Percentiles rank a stretch among this genome's conserved stretches.
phyloP scores from a whole-genome alignment of 805 yeast genomes.

The Starmerella khaoyaiensis region DNA sequence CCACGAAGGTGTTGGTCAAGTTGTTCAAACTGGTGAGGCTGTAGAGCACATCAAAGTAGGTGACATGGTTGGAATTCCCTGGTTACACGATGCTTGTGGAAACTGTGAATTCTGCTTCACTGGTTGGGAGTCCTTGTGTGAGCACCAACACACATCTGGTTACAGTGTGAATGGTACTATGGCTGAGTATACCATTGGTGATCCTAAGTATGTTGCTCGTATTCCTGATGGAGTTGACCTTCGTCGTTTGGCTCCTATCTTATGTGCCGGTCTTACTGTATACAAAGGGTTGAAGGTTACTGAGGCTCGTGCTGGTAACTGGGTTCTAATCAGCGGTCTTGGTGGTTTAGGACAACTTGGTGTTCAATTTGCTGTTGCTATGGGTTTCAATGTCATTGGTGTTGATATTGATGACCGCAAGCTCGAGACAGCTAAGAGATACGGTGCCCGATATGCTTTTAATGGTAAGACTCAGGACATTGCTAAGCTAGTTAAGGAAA shows the following conservation, averaged over 20 bases:
- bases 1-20: conserved; percentile 82
- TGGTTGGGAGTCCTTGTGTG: conserved; percentile 57
- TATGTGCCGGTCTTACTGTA: conserved; percentile 86
- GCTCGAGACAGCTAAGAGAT: conserved; percentile 37
- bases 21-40: conserved; percentile 59
- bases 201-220: conserved; percentile 73
- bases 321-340: conserved; percentile 70
- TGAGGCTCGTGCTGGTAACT: conserved; percentile 51
- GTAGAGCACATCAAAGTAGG: conserved; percentile 65
- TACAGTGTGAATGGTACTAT: conserved; percentile 84
- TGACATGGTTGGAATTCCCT: conserved; percentile 71
- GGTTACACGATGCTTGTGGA: conserved; percentile 70
- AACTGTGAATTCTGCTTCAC: conserved; percentile 64
- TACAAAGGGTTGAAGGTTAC: conserved; percentile 83
- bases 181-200: conserved; percentile 84
- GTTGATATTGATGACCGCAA: conserved; percentile 61
- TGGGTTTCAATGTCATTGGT: conserved; percentile 61
- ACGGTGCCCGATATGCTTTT: conserved; percentile 53
- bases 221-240: conserved; percentile 64
- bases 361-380: conserved; percentile 60
- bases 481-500: conserved; percentile 39
- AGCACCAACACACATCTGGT: conserved; percentile 60
- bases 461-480: conserved; percentile 42
- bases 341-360: conserved; percentile 69
- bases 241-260: conserved; percentile 64